Conservation (phyloP, 2,329 filamentous ascomycete species). For the Paraphoma chrysanthemicola region DNA sequence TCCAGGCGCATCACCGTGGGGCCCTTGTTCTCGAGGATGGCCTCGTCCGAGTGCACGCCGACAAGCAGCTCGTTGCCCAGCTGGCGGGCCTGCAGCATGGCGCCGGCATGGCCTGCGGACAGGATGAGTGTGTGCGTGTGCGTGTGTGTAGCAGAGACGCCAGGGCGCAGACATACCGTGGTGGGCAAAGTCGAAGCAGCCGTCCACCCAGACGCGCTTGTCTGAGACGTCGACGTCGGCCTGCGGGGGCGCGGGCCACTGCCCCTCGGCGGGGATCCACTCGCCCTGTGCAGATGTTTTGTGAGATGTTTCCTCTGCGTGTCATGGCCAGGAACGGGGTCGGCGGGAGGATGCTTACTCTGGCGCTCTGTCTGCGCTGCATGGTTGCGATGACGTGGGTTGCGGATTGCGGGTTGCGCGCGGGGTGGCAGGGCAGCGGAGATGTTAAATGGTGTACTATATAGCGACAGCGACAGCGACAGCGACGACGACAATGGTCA, state of each 20-base stretch:
- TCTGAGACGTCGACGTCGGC: conserved; percentile 64
- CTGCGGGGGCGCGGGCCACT: conserved; percentile 72
- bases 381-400: conserved; percentile 23
- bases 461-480: neutral
- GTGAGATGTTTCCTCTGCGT: neutral
- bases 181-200: conserved; percentile 99
- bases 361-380: conserved; percentile 47
- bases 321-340: neutral
- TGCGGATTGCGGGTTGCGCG: neutral
- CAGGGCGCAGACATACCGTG: conserved; percentile 66
- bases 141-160: no score
- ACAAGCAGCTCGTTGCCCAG: conserved; percentile 88
- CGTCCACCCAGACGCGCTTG: conserved; percentile 94
- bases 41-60: conserved; percentile 94
- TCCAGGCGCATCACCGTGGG: conserved; percentile 95
- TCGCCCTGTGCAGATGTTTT: conserved; percentile 33
- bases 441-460: neutral
- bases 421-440: neutral
- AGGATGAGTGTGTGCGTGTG: conserved; percentile 2
- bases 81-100: conserved; percentile 93
- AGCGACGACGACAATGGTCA: neutral
- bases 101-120: conserved; percentile 83
- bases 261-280: conserved; percentile 58
- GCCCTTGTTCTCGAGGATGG: conserved; percentile 95
- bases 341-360: conserved; percentile 34